phyloP scores from a whole-genome alignment of 2,329 filamentous ascomycete species.

The Pseudogymnoascus verrucosus region DNA sequence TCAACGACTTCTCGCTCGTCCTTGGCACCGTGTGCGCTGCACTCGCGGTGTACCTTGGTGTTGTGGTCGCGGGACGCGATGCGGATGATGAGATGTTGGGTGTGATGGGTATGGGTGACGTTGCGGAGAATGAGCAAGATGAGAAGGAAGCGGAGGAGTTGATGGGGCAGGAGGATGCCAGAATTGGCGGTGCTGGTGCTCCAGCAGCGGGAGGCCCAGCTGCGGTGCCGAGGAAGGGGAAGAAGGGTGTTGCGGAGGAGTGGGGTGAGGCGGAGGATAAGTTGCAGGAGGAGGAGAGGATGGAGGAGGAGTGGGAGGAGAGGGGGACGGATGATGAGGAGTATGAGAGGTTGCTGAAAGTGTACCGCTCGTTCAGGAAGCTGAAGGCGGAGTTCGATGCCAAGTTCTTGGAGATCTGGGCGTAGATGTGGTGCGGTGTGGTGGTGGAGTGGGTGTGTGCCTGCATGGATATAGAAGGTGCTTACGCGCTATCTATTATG shows the following conservation, averaged over 20 bases:
- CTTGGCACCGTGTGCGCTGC: conserved; percentile 66
- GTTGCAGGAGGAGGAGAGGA: conserved; percentile 28
- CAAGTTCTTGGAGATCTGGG: conserved; percentile 56
- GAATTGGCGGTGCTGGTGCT: neutral
- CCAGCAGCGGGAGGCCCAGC: neutral
- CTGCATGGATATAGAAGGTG: neutral
- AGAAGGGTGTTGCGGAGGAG: conserved; percentile 40
- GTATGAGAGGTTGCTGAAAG: conserved; percentile 42
- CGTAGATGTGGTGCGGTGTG: conserved; percentile 30
- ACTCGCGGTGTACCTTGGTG: conserved; percentile 48
- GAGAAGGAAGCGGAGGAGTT: conserved; percentile 26
- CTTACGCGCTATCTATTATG: neutral
- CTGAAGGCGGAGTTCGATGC: conserved; percentile 53
- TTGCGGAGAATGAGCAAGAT: conserved; percentile 34
- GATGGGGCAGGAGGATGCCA: conserved; percentile 7
- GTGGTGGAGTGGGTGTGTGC: neutral
- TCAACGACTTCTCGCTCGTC: conserved; percentile 59
- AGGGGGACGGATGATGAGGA: conserved; percentile 29
- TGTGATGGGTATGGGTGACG: conserved; percentile 42
- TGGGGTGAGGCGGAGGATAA: conserved; percentile 38
- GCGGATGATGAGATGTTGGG: conserved; percentile 31
- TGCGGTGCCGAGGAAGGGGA: conserved; percentile 22
- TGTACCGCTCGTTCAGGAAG: conserved; percentile 50
- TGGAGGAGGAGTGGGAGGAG: conserved; percentile 27
- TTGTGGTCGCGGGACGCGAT: conserved; percentile 43